phyloP scores from a whole-genome alignment of 495 filamentous ascomycete species.

The Lasiosphaeria miniovina region DNA sequence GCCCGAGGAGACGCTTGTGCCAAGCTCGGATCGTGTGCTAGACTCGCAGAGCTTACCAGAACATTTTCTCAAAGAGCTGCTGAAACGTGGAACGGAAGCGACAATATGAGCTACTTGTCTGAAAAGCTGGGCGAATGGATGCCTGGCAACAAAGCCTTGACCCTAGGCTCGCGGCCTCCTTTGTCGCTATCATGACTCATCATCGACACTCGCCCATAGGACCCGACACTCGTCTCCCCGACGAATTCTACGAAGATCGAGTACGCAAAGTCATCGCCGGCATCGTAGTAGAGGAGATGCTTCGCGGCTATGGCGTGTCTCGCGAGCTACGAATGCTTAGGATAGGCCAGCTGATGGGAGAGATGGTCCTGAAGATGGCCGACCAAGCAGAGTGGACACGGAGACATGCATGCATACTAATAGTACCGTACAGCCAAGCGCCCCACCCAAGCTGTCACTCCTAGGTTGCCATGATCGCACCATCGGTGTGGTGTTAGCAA shows the following conservation, averaged over 20 bases:
- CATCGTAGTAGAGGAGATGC: background rate
- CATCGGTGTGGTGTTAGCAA: background rate
- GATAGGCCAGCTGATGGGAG: background rate
- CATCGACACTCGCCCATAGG: background rate
- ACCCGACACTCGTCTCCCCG: background rate
- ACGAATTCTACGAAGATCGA: background rate
- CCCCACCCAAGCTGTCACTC: background rate
- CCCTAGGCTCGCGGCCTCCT: background rate
- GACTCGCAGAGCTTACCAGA: constrained; percentile 1
- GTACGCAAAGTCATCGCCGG: background rate
- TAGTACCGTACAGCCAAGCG: background rate
- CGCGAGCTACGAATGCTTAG: background rate
- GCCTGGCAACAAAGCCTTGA: background rate
- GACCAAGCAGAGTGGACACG: background rate
- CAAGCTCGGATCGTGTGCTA: background rate
- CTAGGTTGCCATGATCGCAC: background rate
- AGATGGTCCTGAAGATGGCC: background rate
- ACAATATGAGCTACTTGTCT: background rate
- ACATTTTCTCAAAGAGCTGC: background rate
- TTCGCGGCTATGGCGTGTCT: background rate
- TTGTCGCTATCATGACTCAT: constrained; percentile 1
- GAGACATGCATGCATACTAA: background rate
- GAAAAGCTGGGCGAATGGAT: background rate
- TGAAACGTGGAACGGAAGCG: background rate
- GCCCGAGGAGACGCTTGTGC: background rate